phyloP scores from a whole-genome alignment of 1,284 basidiomycete genomes.

The Moesziomyces antarcticus region DNA sequence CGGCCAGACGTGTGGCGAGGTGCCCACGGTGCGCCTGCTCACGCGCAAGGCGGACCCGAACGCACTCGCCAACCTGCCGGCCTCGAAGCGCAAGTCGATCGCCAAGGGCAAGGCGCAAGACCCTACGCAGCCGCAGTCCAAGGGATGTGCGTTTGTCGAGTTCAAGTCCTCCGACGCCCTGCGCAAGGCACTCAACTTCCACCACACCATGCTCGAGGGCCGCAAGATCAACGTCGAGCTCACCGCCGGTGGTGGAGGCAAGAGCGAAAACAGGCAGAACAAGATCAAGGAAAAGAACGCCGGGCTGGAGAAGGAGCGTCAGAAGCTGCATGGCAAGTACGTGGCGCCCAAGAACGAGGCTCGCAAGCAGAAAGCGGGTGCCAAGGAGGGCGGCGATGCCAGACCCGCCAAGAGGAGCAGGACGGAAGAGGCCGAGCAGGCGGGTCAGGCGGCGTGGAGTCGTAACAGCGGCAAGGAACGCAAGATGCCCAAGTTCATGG shows the following conservation, averaged over 20 bases:
- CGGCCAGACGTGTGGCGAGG: slow-evolving; percentile 58
- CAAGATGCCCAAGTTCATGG: slow-evolving; percentile 48
- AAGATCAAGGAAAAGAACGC: slow-evolving; percentile 66
- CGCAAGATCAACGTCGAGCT: slow-evolving; percentile 67
- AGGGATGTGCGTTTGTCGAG: slow-evolving; percentile 66
- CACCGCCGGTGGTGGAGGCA: slow-evolving; percentile 66
- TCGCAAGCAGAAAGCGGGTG: slow-evolving; percentile 39
- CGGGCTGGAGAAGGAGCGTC: slow-evolving; percentile 60
- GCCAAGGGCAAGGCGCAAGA: slow-evolving; percentile 65
- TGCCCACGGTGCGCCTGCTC: slow-evolving; percentile 61
- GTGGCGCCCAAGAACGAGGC: slow-evolving; percentile 59
- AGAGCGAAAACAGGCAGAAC: slow-evolving; percentile 49
- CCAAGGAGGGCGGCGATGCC: slow-evolving; percentile 10
- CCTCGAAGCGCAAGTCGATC: slow-evolving; percentile 64
- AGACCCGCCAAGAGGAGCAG: slow-evolving; percentile 18
- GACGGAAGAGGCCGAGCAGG: slow-evolving; percentile 4
- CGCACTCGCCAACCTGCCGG: slow-evolving; percentile 47
- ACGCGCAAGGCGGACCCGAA: slow-evolving; percentile 59
- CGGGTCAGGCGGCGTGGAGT: slow-evolving; percentile 30
- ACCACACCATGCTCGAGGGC: slow-evolving; percentile 64
- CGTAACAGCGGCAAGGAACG: slow-evolving; percentile 17
- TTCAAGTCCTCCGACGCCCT: slow-evolving; percentile 53
- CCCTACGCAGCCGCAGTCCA: slow-evolving; percentile 53
- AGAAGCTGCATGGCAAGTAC: slow-evolving; percentile 62
- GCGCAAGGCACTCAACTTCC: slow-evolving; percentile 64